A percentile compares a stretch with the other conserved stretches of the same genome.
phyloP scores from a whole-genome alignment of 192 early-diverging fungal species.

The Coemansia sp. region DNA sequence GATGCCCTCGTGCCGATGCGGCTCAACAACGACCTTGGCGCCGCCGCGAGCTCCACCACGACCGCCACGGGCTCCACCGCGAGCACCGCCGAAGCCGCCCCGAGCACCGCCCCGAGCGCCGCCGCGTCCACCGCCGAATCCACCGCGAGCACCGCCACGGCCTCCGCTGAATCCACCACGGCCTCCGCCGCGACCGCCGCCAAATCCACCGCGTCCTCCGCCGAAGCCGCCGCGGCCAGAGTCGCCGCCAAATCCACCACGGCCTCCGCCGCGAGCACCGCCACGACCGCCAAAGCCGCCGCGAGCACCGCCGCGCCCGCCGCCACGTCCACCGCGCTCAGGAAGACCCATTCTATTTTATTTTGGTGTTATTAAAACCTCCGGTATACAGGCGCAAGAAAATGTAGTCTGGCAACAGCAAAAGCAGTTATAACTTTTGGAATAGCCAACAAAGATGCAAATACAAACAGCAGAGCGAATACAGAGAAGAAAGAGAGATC shows the following conservation, averaged over 20 bases:
- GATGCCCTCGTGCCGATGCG: conserved; percentile 93
- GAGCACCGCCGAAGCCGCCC: conserved; percentile 49
- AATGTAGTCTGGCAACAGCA: not conserved
- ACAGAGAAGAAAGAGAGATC: not conserved
- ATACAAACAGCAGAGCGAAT: not conserved
- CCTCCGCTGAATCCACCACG: conserved; percentile 54
- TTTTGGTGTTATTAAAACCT: conserved; percentile 10
- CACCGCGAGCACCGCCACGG: conserved; percentile 54
- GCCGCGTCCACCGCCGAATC: conserved; percentile 55
- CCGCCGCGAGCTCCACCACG: conserved; percentile 81
- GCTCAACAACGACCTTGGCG: conserved; percentile 94
- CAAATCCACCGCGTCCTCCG: conserved; percentile 19
- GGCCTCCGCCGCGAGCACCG: conserved; percentile 52
- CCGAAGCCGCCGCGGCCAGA: conserved; percentile 34
- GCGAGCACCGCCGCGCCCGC: conserved; percentile 20
- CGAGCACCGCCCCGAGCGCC: conserved; percentile 37
- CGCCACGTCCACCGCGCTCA: conserved; percentile 29
- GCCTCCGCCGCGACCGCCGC: conserved; percentile 1
- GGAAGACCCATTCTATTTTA: conserved; percentile 46
- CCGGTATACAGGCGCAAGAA: not conserved
- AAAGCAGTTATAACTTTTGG: not conserved
- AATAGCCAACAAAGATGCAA: not conserved
- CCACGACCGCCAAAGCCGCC: conserved; percentile 56
- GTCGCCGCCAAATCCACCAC: conserved; percentile 42
- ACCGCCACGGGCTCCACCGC: conserved; percentile 26